Evolutionary conservation across 306 rosid genomes (phyloP).

Genomic region (Oemleria cerasiformis): DNA sequence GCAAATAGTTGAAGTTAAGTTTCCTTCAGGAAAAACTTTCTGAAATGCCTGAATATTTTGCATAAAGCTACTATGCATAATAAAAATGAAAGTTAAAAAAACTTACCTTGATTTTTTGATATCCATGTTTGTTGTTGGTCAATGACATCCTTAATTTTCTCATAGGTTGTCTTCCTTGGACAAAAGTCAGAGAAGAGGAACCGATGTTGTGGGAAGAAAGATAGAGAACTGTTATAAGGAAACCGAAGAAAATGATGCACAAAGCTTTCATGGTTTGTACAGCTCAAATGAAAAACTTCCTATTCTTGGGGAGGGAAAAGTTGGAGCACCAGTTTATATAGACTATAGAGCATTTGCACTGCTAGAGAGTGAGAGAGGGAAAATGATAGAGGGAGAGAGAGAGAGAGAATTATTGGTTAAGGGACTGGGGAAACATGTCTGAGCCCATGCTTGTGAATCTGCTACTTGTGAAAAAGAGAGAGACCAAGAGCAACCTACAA

Average conservation of each 20-base stretch:
- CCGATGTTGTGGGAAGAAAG: constrained; percentile 40
- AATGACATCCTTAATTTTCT: constrained; percentile 47
- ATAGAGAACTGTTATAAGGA: constrained; percentile 41
- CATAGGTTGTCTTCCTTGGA: constrained; percentile 15
- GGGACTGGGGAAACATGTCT: constrained; percentile 59
- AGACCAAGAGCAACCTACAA: constrained; percentile 17
- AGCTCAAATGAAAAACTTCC: constrained; percentile 27
- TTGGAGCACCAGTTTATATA: constrained; percentile 46
- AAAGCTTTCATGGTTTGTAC: constrained; percentile 47
- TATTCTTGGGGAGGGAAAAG: constrained; percentile 24
- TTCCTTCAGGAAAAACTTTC: too few species aligned
- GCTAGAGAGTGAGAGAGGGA: constrained; percentile 22
- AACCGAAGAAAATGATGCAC: constrained; percentile 43
- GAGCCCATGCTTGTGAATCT: constrained; percentile 58
- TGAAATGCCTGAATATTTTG: constrained; percentile 4
- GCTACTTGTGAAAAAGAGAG: constrained; percentile 38
- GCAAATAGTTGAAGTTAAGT: neutral
- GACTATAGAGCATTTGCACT: constrained; percentile 18
- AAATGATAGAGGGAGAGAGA: constrained; percentile 24
- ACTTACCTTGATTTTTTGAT: constrained; percentile 38
- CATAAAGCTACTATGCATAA: neutral
- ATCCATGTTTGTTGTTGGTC: constrained; percentile 16
- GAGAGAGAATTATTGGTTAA: constrained; percentile 55
- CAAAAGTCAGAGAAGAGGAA: constrained; percentile 31
- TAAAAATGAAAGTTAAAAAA: neutral